These are phyloP conservation scores for Emydomyces testavorans DNA, from an alignment of 2,329 filamentous ascomycete genomes.

Conservation along the genomic window DNA sequence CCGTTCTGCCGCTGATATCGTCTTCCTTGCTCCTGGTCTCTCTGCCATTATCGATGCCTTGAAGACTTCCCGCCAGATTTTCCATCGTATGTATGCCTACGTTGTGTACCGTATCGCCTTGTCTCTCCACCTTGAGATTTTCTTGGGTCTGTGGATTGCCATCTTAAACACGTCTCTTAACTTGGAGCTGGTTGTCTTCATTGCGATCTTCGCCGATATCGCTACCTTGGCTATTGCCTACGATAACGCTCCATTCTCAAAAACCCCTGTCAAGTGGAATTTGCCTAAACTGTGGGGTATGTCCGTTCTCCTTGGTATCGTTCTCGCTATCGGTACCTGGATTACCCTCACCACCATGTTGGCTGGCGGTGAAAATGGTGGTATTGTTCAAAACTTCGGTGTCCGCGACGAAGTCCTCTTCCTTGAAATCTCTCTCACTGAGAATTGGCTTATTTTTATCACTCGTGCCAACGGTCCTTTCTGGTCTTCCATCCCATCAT, in stretches of 20 bases:
- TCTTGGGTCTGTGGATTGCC: conserved; percentile 82
- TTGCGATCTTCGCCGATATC: conserved; percentile 88
- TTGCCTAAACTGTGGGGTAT: conserved; percentile 88
- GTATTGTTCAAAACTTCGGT: conserved; percentile 85
- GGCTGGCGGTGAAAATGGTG: conserved; percentile 54
- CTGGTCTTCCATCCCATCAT: conserved; percentile 80
- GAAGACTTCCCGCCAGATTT: conserved; percentile 88
- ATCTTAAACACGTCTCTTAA: conserved; percentile 76
- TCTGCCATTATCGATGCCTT: conserved; percentile 86
- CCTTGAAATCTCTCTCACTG: conserved; percentile 78
- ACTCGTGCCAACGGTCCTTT: conserved; percentile 86
- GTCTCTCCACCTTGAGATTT: conserved; percentile 83
- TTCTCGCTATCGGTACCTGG: conserved; percentile 76
- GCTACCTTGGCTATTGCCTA: conserved; percentile 87
- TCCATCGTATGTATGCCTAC: conserved; percentile 95
- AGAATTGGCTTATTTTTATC: conserved; percentile 97
- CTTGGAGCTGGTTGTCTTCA: conserved; percentile 81
- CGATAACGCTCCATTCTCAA: conserved; percentile 80
- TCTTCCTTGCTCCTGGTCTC: conserved; percentile 82
- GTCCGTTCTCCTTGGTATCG: conserved; percentile 69
- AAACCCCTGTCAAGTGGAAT: conserved; percentile 87
- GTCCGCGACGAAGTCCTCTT: conserved; percentile 71
- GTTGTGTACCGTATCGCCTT: conserved; percentile 90
- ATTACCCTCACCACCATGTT: conserved; percentile 80
- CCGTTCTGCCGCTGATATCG: conserved; percentile 82